These are phyloP conservation scores for Stagonosporopsis rhizophila DNA, from an alignment of 2,329 filamentous ascomycete genomes.

Conservation along the genomic window DNA sequence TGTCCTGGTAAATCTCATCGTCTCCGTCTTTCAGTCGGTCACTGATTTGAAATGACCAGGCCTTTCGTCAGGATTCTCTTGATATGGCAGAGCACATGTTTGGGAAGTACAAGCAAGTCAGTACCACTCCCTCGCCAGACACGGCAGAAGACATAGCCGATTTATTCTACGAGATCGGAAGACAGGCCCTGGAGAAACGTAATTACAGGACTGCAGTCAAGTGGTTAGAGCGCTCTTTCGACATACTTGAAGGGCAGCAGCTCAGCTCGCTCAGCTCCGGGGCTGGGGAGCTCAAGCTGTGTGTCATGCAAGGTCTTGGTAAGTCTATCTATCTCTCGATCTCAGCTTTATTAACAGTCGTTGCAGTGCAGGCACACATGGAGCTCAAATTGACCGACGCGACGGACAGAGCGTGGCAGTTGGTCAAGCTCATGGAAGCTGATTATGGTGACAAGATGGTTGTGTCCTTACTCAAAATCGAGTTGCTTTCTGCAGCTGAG, in stretches of 20 bases:
- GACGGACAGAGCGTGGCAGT: conserved; percentile 60
- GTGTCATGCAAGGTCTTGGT: conserved; percentile 66
- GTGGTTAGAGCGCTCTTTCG: conserved; percentile 76
- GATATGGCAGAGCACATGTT: conserved; percentile 84
- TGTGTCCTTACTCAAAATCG: conserved; percentile 72
- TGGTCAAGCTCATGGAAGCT: conserved; percentile 69
- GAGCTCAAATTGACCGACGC: conserved; percentile 55
- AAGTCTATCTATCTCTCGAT: not conserved
- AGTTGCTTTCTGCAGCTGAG: conserved; percentile 63
- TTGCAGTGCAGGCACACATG: conserved; percentile 64
- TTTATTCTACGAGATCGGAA: conserved; percentile 75
- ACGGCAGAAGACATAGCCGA: conserved; percentile 70
- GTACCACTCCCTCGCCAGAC: conserved; percentile 54
- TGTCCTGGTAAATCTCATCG: conserved; percentile 62
- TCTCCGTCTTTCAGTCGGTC: not conserved
- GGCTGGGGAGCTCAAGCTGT: conserved; percentile 68
- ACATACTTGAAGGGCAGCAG: conserved; percentile 64
- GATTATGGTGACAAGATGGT: conserved; percentile 70
- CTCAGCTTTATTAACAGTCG: conserved; percentile 12
- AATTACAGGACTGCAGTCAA: conserved; percentile 65
- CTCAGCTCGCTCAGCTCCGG: conserved; percentile 64
- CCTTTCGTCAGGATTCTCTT: conserved; percentile 74
- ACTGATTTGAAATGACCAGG: conserved; percentile 54
- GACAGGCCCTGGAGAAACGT: conserved; percentile 60
- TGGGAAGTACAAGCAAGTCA: conserved; percentile 58